A percentile compares a stretch with the other conserved stretches of the same genome.
Conservation (phyloP, 2,329 filamentous ascomycete genomes). For the Alternaria longipes region DNA sequence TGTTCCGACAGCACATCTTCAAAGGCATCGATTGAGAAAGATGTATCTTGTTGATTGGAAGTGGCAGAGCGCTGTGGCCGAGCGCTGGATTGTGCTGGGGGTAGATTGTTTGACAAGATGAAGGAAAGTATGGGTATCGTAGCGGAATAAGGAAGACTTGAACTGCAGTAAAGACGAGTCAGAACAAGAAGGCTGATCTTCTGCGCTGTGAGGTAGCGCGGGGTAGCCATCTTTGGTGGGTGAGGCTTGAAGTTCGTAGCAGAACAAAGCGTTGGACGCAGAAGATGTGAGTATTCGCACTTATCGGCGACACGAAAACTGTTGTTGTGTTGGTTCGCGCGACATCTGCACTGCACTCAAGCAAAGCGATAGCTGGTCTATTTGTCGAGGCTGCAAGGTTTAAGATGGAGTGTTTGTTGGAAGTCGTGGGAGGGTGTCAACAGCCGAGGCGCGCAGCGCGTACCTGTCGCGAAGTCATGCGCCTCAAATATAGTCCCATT, state of each 20-base stretch:
- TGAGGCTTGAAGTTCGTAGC: conserved; percentile 7
- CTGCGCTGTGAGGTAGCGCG: conserved; percentile 85
- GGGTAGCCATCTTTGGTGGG: conserved; percentile 62
- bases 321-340: not conserved
- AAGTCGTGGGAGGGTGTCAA: conserved; percentile 18
- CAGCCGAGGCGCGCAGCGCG: conserved; percentile 33
- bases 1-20: conserved; percentile 57
- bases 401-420: conserved; percentile 18
- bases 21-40: conserved; percentile 53
- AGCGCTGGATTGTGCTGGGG: conserved; percentile 32
- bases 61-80: conserved; percentile 30
- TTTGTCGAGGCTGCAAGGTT: not conserved
- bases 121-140: conserved; percentile 81
- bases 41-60: conserved; percentile 47
- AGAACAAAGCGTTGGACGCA: conserved; percentile 3
- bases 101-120: conserved; percentile 74
- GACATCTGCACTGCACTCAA: not conserved
- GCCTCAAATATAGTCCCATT: not conserved
- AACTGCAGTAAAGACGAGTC: conserved; percentile 81
- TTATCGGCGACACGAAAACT: conserved; percentile 8
- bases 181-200: conserved; percentile 85
- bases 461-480: conserved; percentile 27
- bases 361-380: not conserved
- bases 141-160: conserved; percentile 72
- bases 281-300: not conserved